Evolutionary conservation across 192 early-diverging fungal genomes (phyloP).

Genomic region (Pilobolus umbonatus): DNA sequence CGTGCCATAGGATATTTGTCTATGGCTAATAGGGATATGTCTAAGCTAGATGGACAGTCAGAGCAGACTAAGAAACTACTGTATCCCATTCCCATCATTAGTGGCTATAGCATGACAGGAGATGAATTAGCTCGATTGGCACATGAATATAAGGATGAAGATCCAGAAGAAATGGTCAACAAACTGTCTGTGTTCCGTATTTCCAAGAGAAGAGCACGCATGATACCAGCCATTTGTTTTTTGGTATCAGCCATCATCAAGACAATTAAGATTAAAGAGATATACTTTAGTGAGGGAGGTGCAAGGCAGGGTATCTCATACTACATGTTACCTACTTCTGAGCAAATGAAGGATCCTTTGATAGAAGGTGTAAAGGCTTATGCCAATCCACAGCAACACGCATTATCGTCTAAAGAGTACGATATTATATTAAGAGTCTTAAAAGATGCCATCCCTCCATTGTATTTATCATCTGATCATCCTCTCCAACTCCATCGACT

Average conservation of each 20-base stretch:
- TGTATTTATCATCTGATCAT: constrained; percentile 21
- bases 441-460: constrained; percentile 24
- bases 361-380: constrained; percentile 38
- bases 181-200: constrained; percentile 44
- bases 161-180: constrained; percentile 24
- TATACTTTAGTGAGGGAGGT: constrained; percentile 55
- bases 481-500: constrained; percentile 33
- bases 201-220: constrained; percentile 47
- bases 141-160: constrained; percentile 30
- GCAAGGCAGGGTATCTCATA: constrained; percentile 55
- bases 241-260: constrained; percentile 43
- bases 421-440: constrained; percentile 23
- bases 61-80: neutral
- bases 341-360: constrained; percentile 44
- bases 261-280: constrained; percentile 31
- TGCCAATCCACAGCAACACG: constrained; percentile 24
- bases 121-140: constrained; percentile 35
- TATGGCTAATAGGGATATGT: constrained; percentile 37
- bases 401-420: constrained; percentile 24
- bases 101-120: constrained; percentile 43
- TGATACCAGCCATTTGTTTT: constrained; percentile 50
- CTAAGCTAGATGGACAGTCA: constrained; percentile 6
- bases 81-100: constrained; percentile 56
- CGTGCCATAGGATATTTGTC: constrained; percentile 48
- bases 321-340: constrained; percentile 29